Base-by-base conservation (phyloP, 2,329 filamentous ascomycete species). In the Talaromyces sp. region DNA sequence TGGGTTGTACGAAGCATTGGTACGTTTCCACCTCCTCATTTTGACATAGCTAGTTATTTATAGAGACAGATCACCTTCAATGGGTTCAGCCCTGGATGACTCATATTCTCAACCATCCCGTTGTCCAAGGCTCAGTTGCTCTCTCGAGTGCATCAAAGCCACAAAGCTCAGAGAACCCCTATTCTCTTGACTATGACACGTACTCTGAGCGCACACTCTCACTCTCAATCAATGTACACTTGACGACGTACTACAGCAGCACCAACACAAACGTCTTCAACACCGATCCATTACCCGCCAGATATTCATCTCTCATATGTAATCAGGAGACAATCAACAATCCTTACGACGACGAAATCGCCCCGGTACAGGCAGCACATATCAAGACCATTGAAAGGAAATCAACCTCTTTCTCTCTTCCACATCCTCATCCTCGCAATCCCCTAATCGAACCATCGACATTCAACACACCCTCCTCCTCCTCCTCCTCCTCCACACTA, bases 31-130 rank as follows among this genome's bases (percentile, higher is more conserved):
- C 14, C n/a, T 33, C 16, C 55, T 50, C n/a, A 28, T 2, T 5
- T 50, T 23, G 21, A 21, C 40, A 46, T 23, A 21, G 5, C 28
- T 18, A 59, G 12, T 8, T 55, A n/a, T 23, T 59, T 3, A 60
- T 28, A 46, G 33, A 23, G 39, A 87, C 88, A 54, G 88, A 95
- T 70, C 86, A 92, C 60, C 84, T 96, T 4, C 90, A 95, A 73
- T 96, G 92, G 92, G 88, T 93, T 61, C 85, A 89, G 5, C 89
- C 90, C 2, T 96, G 89, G 87, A 86, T 87, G 84, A 86, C 46
- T 35, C 52, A 57, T 44, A 60, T 64, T 7, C 39, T 64, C 12
- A 64, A 55, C n/a, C 62, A 64, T 25, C 62, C 58, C 11, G 62
- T 46, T 14, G 39, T 64, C 5, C 58, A 64, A 35, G 54, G 62